phyloP scores from a whole-genome alignment of 192 early-diverging fungal species.

The Helicostylum pulchrum region DNA sequence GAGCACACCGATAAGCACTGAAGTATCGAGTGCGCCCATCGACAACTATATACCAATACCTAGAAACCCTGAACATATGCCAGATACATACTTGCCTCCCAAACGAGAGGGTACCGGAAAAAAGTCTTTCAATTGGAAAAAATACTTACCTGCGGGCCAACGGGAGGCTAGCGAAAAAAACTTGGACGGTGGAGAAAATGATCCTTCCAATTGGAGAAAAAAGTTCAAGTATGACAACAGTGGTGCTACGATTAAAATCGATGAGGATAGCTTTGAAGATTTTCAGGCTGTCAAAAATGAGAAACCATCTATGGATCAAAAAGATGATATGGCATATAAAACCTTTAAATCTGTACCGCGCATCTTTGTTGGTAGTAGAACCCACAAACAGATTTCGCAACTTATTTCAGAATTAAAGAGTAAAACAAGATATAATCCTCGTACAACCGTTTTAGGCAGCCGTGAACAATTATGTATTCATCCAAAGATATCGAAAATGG shows the following conservation, averaged over 20 bases:
- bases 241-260: neutral
- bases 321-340: neutral
- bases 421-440: constrained; percentile 53
- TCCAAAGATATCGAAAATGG: constrained; percentile 22
- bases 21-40: too few species aligned
- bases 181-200: neutral
- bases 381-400: constrained; percentile 60
- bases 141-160: too few species aligned
- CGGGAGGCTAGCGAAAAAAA: too few species aligned
- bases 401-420: constrained; percentile 49
- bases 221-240: neutral
- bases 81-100: too few species aligned
- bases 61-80: too few species aligned
- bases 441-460: constrained; percentile 50
- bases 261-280: neutral
- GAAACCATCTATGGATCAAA: neutral
- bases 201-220: neutral
- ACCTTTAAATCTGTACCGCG: neutral
- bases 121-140: too few species aligned
- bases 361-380: constrained; percentile 41
- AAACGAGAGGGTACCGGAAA: too few species aligned
- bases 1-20: too few species aligned
- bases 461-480: constrained; percentile 52
- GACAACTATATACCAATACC: too few species aligned
- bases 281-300: neutral